phyloP scores from a whole-genome alignment of 306 rosid species.

The Astragalus glycyphyllos region DNA sequence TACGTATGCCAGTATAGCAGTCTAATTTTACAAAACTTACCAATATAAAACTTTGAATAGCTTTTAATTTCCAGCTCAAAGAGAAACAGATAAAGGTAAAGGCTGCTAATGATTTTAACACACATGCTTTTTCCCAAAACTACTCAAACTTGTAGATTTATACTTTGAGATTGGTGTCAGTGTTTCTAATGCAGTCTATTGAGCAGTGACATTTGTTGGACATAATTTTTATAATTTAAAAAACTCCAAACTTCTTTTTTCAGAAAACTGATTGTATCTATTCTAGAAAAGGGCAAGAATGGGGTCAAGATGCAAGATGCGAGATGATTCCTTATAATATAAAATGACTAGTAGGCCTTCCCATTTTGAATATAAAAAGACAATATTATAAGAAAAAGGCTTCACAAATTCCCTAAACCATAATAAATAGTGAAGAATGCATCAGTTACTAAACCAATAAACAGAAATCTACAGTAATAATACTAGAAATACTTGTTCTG shows the following conservation, averaged over 20 bases:
- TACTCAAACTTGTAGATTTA: slow-evolving; percentile 8
- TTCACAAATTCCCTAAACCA: too few relatives aligned
- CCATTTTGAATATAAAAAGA: background rate
- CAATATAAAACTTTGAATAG: slow-evolving; percentile 1
- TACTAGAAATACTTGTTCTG: background rate
- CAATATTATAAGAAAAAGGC: background rate
- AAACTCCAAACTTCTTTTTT: background rate
- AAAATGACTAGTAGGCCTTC: background rate
- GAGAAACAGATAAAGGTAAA: background rate
- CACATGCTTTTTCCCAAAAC: background rate
- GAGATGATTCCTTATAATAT: slow-evolving; percentile 2
- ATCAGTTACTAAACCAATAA: background rate
- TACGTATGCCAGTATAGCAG: background rate
- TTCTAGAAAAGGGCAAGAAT: slow-evolving; percentile 13
- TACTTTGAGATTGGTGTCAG: background rate
- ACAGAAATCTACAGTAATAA: slow-evolving; percentile 3
- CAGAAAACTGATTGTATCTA: background rate
- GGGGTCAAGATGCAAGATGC: slow-evolving; percentile 17
- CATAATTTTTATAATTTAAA: background rate
- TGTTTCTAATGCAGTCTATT: slow-evolving; percentile 6
- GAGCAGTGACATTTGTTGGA: background rate
- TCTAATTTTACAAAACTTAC: slow-evolving; percentile 9
- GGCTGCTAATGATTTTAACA: background rate
- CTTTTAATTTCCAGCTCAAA: slow-evolving; percentile 19
- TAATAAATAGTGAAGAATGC: background rate